Evolutionary conservation across 75 land plant genomes (phyloP).

Genomic region (Pinus taeda): DNA sequence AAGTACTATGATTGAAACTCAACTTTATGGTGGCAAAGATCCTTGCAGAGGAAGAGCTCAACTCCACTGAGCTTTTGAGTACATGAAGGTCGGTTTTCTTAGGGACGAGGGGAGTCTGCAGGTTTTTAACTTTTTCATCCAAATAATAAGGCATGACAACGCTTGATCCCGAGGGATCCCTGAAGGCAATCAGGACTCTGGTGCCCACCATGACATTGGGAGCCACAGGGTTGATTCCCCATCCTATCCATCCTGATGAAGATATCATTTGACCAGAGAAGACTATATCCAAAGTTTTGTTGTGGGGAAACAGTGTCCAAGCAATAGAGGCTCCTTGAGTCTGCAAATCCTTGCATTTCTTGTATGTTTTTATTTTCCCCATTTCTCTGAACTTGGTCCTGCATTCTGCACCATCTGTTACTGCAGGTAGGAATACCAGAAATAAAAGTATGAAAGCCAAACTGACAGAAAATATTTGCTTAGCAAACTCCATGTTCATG

Average conservation of each 20-base stretch:
- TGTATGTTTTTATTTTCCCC: slow-evolving; percentile 23
- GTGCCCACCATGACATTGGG: slow-evolving; percentile 74
- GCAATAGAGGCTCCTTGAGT: slow-evolving; percentile 73
- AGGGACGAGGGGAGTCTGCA: slow-evolving; percentile 42
- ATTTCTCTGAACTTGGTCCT: neutral
- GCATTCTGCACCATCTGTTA: neutral
- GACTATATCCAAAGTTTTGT: slow-evolving; percentile 53
- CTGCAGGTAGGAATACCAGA: too few relatives aligned
- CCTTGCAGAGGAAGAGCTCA: slow-evolving; percentile 24
- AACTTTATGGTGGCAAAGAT: slow-evolving; percentile 63
- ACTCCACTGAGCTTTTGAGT: slow-evolving; percentile 40
- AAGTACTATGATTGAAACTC: slow-evolving; percentile 40
- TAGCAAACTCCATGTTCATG: too few relatives aligned
- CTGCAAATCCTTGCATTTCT: slow-evolving; percentile 59
- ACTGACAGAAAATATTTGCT: too few relatives aligned
- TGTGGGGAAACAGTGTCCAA: slow-evolving; percentile 52
- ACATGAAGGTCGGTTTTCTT: slow-evolving; percentile 46
- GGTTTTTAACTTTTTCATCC: slow-evolving; percentile 50
- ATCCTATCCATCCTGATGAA: slow-evolving; percentile 88
- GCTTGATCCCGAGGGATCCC: slow-evolving; percentile 44
- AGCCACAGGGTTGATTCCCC: slow-evolving; percentile 80
- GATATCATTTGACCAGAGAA: slow-evolving; percentile 67
- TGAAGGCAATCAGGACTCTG: slow-evolving; percentile 72
- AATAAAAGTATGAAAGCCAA: too few relatives aligned
- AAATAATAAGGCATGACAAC: slow-evolving; percentile 61